Evolutionary conservation across 345 rosid genomes (phyloP).

Genomic region (Orychophragmus violaceus): DNA sequence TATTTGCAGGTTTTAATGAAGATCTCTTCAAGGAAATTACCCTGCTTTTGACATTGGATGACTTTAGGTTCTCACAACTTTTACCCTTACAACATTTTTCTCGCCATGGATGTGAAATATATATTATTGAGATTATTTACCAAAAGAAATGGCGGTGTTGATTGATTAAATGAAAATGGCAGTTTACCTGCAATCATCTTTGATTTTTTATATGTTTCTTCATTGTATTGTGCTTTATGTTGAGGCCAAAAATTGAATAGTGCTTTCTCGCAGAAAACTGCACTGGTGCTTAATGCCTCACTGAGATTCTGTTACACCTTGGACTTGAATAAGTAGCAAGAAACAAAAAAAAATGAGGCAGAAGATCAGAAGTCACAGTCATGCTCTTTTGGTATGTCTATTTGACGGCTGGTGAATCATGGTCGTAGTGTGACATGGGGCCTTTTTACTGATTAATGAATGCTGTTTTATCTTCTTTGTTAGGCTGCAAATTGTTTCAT

Average conservation of each 20-base stretch:
- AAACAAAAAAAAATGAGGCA: slow-evolving; percentile 43
- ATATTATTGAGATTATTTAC: neutral
- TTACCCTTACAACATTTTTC: slow-evolving; percentile 5
- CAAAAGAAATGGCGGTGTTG: too few species aligned
- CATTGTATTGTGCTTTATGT: neutral
- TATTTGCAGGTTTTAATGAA: slow-evolving; percentile 68
- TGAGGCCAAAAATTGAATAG: neutral
- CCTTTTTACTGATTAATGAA: neutral
- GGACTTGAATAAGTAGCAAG: slow-evolving; percentile 82
- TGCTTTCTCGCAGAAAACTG: slow-evolving; percentile 44
- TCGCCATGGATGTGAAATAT: too few species aligned
- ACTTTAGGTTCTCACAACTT: slow-evolving; percentile 52
- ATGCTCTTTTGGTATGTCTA: slow-evolving; percentile 45
- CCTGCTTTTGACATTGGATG: slow-evolving; percentile 67
- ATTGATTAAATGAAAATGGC: neutral
- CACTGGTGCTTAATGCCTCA: slow-evolving; percentile 87
- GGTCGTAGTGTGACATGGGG: neutral
- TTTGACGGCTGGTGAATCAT: neutral
- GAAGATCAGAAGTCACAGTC: slow-evolving; percentile 74
- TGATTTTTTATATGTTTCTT: neutral
- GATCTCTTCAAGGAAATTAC: slow-evolving; percentile 79
- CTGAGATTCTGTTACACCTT: slow-evolving; percentile 89
- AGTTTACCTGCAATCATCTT: neutral
- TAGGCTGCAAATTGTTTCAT: neutral
- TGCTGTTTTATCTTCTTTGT: neutral